Evolutionary conservation across 108 stramenopile species (phyloP).

Genomic region (Nitzschia palea): DNA sequence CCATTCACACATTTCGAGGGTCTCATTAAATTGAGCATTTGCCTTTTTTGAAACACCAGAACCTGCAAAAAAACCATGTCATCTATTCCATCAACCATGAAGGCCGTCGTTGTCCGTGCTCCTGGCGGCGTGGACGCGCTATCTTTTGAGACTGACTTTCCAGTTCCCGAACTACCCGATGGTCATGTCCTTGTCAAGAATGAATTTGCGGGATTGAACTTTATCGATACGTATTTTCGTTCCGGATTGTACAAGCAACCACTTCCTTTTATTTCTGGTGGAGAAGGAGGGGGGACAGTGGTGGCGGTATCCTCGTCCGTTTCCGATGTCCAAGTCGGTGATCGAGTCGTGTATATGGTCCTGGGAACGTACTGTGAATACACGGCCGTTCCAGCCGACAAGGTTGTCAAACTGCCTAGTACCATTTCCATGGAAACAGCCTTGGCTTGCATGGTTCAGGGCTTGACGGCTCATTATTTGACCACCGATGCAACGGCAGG

Average conservation of each 20-base stretch:
- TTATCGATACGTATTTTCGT: slow-evolving; percentile 82
- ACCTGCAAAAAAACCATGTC: too few species aligned
- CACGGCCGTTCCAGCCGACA: slow-evolving; percentile 63
- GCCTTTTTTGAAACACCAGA: too few species aligned
- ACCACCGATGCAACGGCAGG: slow-evolving; percentile 60
- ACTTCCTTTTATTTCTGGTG: slow-evolving; percentile 66
- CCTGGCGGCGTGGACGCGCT: slow-evolving; percentile 65
- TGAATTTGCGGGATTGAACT: slow-evolving; percentile 74
- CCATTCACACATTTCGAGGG: too few species aligned
- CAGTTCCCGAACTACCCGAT: slow-evolving; percentile 39
- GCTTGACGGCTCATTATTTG: slow-evolving; percentile 83
- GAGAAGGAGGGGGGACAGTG: slow-evolving; percentile 74
- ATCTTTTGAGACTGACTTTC: slow-evolving; percentile 49
- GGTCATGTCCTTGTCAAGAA: slow-evolving; percentile 72
- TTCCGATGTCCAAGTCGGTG: slow-evolving; percentile 56
- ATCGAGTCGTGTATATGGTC: slow-evolving; percentile 65
- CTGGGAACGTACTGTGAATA: slow-evolving; percentile 73
- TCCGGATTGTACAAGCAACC: slow-evolving; percentile 65
- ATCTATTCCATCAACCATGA: not conserved
- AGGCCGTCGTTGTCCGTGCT: slow-evolving; percentile 74
- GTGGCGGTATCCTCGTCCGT: slow-evolving; percentile 15
- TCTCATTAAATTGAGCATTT: too few species aligned
- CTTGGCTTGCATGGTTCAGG: slow-evolving; percentile 70
- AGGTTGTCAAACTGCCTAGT: slow-evolving; percentile 51
- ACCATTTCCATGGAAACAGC: slow-evolving; percentile 52